Evolutionary conservation across 73 alveolate species (phyloP).

Genomic region (Tetrahymena thermophila): DNA sequence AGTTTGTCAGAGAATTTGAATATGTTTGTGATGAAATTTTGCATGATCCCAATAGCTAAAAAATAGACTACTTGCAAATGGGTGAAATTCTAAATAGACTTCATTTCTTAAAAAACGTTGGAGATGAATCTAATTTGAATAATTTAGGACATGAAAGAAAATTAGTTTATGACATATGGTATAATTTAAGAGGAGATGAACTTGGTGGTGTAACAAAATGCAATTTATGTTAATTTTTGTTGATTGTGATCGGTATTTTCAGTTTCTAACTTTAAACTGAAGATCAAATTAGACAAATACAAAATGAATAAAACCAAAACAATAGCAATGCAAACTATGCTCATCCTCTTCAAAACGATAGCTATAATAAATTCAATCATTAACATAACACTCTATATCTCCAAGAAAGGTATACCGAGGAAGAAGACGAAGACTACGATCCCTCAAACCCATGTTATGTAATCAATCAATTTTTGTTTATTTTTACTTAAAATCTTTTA

Average conservation of each 20-base stretch:
- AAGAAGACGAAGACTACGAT: not conserved
- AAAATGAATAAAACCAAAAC: not conserved
- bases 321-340: not conserved
- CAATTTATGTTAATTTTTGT: conserved; percentile 21
- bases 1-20: conserved; percentile 41
- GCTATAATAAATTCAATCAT: not conserved
- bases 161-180: conserved; percentile 36
- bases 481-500: no score
- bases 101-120: conserved; percentile 12
- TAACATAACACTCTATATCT: not conserved
- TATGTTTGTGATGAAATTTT: conserved; percentile 32
- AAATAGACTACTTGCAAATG: conserved; percentile 32
- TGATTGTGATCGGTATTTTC: conserved; percentile 25
- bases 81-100: conserved; percentile 38
- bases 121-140: conserved; percentile 1
- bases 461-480: no score
- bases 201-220: conserved; percentile 40
- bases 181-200: conserved; percentile 38
- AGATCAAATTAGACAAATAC: not conserved
- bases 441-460: not conserved
- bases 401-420: not conserved
- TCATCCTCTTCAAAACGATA: not conserved
- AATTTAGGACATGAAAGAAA: conserved; percentile 36
- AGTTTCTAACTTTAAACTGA: conserved; percentile 21
- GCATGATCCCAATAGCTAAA: conserved; percentile 16